Evolutionary conservation across 345 rosid species (phyloP), one percentile per base, ranked within the genome.

Genomic region (Eucalyptus sp.): DNA sequence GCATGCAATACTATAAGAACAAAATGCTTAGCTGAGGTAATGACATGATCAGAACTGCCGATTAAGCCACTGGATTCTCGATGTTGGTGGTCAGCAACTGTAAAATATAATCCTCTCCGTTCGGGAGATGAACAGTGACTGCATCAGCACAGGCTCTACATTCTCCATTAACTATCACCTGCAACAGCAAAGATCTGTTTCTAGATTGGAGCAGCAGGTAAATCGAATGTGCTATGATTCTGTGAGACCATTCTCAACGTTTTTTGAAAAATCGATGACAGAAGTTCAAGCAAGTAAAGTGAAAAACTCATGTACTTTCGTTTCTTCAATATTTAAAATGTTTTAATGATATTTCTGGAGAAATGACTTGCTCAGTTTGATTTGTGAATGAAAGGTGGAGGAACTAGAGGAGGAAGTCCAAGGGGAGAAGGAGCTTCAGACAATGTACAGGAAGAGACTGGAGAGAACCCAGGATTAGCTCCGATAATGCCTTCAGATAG

Each of bases 381-480:
- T 51, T 51, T 51, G 7, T 51, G 54, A 51, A 17, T 54, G 27
- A 62, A 33, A 95, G 94, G 93, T 92, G 89, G 90, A 41, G 14
- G 93, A 93, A 0, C 92, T 94, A 1, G 90, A 92, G 85, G 87
- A 84, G 31, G 95, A 94, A 87, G 48, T 44, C 48, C 76, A 89
- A 13, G 91, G 91, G 89, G 94, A 92, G 56, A 95, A 92, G 81
- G 95, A 92, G 71, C 87, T 90, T 5, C 52, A 90, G 90, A 84
- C 88, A 27, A 86, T 92, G 91, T 92, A 91, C 91, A 90, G 88
- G 58, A 93, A 89, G 93, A 92, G 92, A 49, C 84, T 91, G 92
- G 95, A 94, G 87, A 93, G 94, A 54, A 91, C 94, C n/a, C 95
- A 93, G 76, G 94, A 94, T 41, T 92, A 92, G 64, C 91, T 95